Evolutionary conservation across 352 stramenopile species (phyloP).

Genomic region (Phytophthora podocarpi): DNA sequence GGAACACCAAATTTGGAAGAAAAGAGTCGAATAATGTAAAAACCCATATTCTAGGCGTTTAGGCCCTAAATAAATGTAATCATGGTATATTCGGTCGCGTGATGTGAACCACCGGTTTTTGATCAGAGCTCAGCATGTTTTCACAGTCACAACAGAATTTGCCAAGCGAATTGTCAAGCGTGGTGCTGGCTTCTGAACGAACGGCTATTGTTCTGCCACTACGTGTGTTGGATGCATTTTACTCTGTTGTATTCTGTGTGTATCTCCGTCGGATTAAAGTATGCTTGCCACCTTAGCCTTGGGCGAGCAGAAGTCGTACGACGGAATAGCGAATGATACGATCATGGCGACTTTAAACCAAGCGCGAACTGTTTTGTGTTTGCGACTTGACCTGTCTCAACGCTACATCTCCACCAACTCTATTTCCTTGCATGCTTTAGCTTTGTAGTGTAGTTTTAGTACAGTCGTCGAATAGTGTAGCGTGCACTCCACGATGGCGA

Average conservation of each 20-base stretch:
- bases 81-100: background rate
- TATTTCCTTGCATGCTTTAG: constrained; percentile 6
- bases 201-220: too few species aligned
- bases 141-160: constrained; percentile 36
- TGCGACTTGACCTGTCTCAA: constrained; percentile 89
- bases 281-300: constrained; percentile 79
- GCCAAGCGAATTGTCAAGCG: background rate
- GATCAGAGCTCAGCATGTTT: background rate
- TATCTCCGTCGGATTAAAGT: constrained; percentile 58
- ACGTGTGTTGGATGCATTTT: too few species aligned
- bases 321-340: constrained; percentile 71
- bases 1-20: background rate
- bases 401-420: constrained; percentile 52
- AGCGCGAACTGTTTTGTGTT: constrained; percentile 66
- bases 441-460: background rate
- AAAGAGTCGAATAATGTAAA: background rate
- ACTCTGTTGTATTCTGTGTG: background rate
- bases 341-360: constrained; percentile 89
- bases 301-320: constrained; percentile 82
- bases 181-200: background rate
- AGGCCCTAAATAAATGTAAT: background rate
- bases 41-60: background rate
- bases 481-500: too few species aligned
- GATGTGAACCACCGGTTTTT: background rate
- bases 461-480: too few species aligned